Base-by-base conservation (phyloP, 2,329 filamentous ascomycete genomes). In the Zymoseptoria brevis region DNA sequence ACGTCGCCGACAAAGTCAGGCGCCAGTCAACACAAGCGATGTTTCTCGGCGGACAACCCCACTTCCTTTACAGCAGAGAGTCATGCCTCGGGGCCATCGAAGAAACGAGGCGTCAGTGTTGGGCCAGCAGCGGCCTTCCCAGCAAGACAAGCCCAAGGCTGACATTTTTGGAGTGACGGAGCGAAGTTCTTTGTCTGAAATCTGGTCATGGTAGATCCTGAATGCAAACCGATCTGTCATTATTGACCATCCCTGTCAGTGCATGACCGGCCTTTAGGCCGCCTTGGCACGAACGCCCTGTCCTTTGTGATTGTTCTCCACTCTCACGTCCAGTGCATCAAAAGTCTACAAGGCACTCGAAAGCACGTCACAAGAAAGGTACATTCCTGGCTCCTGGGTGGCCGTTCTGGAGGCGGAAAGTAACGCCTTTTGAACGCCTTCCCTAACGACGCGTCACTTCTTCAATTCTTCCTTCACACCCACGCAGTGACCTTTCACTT, bases 1-100 rank as follows among this genome's bases (percentile, higher is more conserved):
- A 49, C 59, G 16, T 63, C 60, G n/a, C 58, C 60, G 35, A 55
- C 60, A 13, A 63, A 57, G 51, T 48, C 57, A 3, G 61, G 60
- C 22, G 61, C 62, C 19, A 59, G 62, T 35, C 56, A 49, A 53
- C 65, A 65, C 54, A 64, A 63, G 58, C 63, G 68, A 53, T 63
- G 69, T 22, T 67, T 67, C 55, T 72, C 70, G 30, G 66, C 67
- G 45, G 66, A 67, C 58, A 66, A 67, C 6, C 62, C 69, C 60
- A 62, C 51, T 50, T 64, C 50, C 62, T 67, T 49, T 58, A 67
- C 56, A 64, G 60, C 56, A 59, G 16, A 45, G 35, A 45, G 64
- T 45, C 51, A 65, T 53, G 52, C 52, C 22, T 52, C 57, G 51
- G 57, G 60, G 45, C 55, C 53, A 53, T 53, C 29, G 48, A 49